Percentiles rank a stretch among this genome's conserved stretches.
Evolutionary conservation across 1,139 yeast species (phyloP).

Genomic region (Debaryomyces fabryi): DNA sequence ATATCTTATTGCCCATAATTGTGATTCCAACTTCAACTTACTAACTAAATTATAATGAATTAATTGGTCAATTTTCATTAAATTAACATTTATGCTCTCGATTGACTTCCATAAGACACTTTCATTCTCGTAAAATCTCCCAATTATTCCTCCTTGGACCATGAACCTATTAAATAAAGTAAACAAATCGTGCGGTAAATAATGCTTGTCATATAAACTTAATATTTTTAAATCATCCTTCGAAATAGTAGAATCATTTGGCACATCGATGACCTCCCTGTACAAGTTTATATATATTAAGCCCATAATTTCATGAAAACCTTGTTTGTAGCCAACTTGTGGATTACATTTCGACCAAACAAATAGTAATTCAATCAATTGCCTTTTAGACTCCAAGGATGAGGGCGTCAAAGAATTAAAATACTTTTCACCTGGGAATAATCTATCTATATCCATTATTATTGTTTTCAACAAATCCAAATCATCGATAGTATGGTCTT

Average conservation of each 20-base stretch:
- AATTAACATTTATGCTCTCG: slow-evolving; percentile 48
- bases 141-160: slow-evolving; percentile 38
- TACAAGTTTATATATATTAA: slow-evolving; percentile 54
- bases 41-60: slow-evolving; percentile 46
- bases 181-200: slow-evolving; percentile 49
- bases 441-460: slow-evolving; percentile 63
- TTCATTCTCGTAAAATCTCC: slow-evolving; percentile 48
- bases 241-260: slow-evolving; percentile 37
- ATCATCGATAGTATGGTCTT: slow-evolving; percentile 17
- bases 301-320: slow-evolving; percentile 70
- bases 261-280: slow-evolving; percentile 41
- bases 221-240: slow-evolving; percentile 38
- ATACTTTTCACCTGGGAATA: slow-evolving; percentile 61
- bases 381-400: slow-evolving; percentile 30
- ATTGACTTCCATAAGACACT: slow-evolving; percentile 42
- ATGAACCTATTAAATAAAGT: slow-evolving; percentile 48
- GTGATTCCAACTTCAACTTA: slow-evolving; percentile 57
- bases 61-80: slow-evolving; percentile 52
- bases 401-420: slow-evolving; percentile 35
- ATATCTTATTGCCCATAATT: slow-evolving; percentile 70
- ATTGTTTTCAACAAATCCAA: slow-evolving; percentile 45
- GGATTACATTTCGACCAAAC: slow-evolving; percentile 57
- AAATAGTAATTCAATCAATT: slow-evolving; percentile 55
- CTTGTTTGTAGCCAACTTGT: slow-evolving; percentile 64
- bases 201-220: slow-evolving; percentile 41